A percentile compares a stretch with the other conserved stretches of the same genome.
These are phyloP conservation scores for Plectosphaerella plurivora DNA, from an alignment of 2,329 filamentous ascomycete species.

Conservation along the genomic window DNA sequence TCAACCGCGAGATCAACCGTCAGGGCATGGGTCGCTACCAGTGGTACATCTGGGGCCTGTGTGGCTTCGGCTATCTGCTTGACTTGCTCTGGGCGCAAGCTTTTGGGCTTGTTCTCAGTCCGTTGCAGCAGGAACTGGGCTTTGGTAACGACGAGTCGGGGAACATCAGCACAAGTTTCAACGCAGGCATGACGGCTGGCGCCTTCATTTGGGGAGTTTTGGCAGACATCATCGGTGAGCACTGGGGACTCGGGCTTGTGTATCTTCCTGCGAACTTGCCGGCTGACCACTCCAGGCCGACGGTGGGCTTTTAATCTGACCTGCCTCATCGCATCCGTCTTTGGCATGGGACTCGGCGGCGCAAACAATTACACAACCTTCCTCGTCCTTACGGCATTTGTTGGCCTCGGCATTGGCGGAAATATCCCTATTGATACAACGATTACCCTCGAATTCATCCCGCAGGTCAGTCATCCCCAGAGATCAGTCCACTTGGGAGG, in stretches of 20 bases:
- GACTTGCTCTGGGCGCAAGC: constrained; percentile 56
- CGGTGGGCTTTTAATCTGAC: constrained; percentile 56
- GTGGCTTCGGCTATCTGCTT: constrained; percentile 50
- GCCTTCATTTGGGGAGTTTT: constrained; percentile 52
- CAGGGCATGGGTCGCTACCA: constrained; percentile 51
- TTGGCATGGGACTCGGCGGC: constrained; percentile 46
- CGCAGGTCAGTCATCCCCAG: constrained; percentile 24
- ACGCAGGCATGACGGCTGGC: constrained; percentile 48
- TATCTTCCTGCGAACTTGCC: background rate
- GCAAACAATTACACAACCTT: constrained; percentile 45
- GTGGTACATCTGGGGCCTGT: constrained; percentile 47
- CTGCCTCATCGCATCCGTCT: constrained; percentile 48
- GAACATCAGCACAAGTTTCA: constrained; percentile 51
- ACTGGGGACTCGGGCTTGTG: background rate
- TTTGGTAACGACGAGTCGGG: constrained; percentile 33
- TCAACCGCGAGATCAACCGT: constrained; percentile 41
- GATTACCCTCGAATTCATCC: constrained; percentile 52
- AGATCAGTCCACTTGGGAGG: background rate
- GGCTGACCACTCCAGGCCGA: constrained; percentile 25
- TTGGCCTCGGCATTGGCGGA: constrained; percentile 47
- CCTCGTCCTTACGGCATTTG: constrained; percentile 47
- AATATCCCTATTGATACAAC: constrained; percentile 54
- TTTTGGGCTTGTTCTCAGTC: constrained; percentile 48
- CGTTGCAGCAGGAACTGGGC: constrained; percentile 52
- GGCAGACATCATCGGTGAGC: constrained; percentile 41